These are phyloP conservation scores for Tricholoma matsutake DNA, from an alignment of 768 basidiomycete species.

Conservation along the genomic window DNA sequence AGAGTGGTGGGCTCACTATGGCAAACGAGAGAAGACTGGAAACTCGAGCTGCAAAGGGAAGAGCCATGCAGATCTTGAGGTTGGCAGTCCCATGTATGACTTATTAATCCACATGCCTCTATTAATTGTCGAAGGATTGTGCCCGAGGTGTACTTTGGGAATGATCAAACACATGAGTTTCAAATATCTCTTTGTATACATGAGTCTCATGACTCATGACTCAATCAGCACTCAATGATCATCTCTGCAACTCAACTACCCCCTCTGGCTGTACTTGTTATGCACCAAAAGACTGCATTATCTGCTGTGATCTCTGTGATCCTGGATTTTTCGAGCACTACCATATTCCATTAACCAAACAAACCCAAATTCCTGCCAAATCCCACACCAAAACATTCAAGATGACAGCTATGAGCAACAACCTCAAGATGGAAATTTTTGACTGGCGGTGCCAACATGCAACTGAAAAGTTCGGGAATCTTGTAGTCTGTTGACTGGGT, in stretches of 20 bases:
- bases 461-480: not conserved
- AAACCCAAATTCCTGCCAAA: not conserved
- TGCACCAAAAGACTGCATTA: not conserved
- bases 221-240: constrained; percentile 3
- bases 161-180: constrained; percentile 3
- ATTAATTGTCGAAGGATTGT: not conserved
- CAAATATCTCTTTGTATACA: too few species aligned
- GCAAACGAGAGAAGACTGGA: not conserved
- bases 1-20: constrained; percentile 1
- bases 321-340: constrained; percentile 6
- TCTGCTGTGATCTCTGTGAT: constrained; percentile 10
- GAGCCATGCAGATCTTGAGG: constrained; percentile 7
- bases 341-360: not conserved
- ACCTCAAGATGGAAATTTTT: not conserved
- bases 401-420: not conserved
- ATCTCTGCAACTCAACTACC: constrained; percentile 4
- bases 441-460: not conserved
- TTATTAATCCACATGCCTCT: constrained; percentile 4
- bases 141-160: constrained; percentile 4
- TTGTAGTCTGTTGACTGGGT: not conserved
- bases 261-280: too few species aligned
- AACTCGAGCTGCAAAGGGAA: constrained; percentile 11
- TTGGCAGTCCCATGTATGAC: constrained; percentile 5
- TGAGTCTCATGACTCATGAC: not conserved
- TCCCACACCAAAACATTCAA: not conserved